These are phyloP conservation scores for Ophiocordyceps camponoti-rufipedis DNA, from an alignment of 2,329 filamentous ascomycete genomes.

Conservation along the genomic window DNA sequence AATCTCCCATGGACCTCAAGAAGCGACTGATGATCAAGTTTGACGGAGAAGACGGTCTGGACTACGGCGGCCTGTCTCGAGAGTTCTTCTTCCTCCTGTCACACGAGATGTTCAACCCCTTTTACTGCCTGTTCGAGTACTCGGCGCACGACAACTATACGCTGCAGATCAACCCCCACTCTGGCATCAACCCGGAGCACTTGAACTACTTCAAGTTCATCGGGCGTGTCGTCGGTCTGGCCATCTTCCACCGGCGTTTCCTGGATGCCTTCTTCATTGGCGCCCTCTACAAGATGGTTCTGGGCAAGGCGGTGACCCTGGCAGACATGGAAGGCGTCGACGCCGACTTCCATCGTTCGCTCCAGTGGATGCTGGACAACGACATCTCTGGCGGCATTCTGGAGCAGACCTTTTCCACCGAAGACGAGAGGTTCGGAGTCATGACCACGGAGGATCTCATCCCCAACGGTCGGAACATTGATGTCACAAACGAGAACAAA, in stretches of 20 bases:
- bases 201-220: constrained; percentile 99
- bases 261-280: constrained; percentile 98
- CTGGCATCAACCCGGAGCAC: constrained; percentile 97
- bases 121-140: constrained; percentile 99
- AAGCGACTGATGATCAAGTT: constrained; percentile 99
- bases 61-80: constrained; percentile 92
- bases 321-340: constrained; percentile 99
- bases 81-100: constrained; percentile 99
- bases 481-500: constrained; percentile 98
- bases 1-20: constrained; percentile 90
- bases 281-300: constrained; percentile 97
- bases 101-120: constrained; percentile 99
- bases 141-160: constrained; percentile 99
- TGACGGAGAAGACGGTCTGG: constrained; percentile 90
- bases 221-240: constrained; percentile 84
- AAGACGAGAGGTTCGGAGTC: constrained; percentile 93
- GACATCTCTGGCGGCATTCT: constrained; percentile 83
- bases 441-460: constrained; percentile 89
- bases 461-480: constrained; percentile 74
- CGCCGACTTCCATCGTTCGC: constrained; percentile 87
- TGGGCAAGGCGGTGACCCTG: constrained; percentile 78
- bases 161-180: constrained; percentile 97
- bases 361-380: constrained; percentile 97
- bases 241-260: constrained; percentile 96
- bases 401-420: constrained; percentile 90